Evolutionary conservation across 805 yeast species (phyloP), one percentile per base, ranked within the genome.

Genomic region (Metschnikowia picachoensis): DNA sequence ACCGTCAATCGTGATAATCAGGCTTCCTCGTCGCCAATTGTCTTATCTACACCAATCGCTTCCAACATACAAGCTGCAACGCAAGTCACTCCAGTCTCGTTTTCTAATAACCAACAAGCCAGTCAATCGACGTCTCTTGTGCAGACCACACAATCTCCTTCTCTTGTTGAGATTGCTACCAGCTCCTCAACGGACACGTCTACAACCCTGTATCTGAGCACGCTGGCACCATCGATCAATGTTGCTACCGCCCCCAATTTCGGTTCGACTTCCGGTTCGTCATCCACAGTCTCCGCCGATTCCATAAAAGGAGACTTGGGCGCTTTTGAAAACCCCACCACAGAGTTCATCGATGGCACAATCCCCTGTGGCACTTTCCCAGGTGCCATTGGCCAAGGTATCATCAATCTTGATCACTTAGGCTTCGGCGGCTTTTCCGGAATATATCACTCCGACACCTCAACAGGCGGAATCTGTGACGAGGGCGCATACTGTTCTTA

Each of bases 401-500:
- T 89, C 49, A 73, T 89, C 60, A 67, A 87, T 29, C 71, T 87
- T 38, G 84, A 83, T 72, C 66, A 76, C 76, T 75, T 83, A 41
- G 87, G 84, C 34, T 79, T 81, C 54, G 95, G 94, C 54, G 96
- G 96, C 58, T 85, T 81, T 80, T 77, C 95, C 44, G 89, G 92
- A 60, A 76, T 88, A 62, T 80, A 82, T 72, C 72, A 77, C 62
- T 66, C 70, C 46, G 76, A 78, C 53, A 78, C 77, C 49, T 72
- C 77, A 54, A 81, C 88, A 53, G 78, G 88, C 51, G 76, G 85
- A 43, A 60, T 78, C 39, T 92, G 99, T 77, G 66, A 73, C 52
- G 97, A 91, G 58, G 98, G 97, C 48, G 80, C 80, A 61, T 89
- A 87, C 82, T 92, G 99, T 74, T 92, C 98, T 49, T 92, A 92